Base-by-base conservation (phyloP, 2,329 filamentous ascomycete species). In the Penicillium sp. region DNA sequence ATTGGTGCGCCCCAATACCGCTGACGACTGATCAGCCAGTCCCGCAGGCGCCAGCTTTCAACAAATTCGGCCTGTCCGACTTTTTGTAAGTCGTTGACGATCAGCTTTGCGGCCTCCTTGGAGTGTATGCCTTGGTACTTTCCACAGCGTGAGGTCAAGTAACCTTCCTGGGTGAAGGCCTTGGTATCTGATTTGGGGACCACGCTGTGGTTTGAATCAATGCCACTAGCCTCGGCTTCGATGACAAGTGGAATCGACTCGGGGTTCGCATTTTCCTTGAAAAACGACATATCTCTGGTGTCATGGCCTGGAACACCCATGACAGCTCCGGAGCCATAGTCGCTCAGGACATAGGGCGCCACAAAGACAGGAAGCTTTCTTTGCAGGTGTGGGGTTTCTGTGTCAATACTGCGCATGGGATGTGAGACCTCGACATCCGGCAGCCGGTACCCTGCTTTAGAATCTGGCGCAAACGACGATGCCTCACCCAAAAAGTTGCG, bases 271-370 rank as follows among this genome's bases (percentile, higher is more conserved):
- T 95, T 91, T 54, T 86, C 79, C 62, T 82, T 85, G 88, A 91
- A 96, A 70, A 96, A 96, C 1, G 84, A 83, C 71, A 89, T 80
- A 64, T 96, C 92, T 49, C 91, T 83, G 4, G 81, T 69, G 71
- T 96, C 92, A 67, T 96, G 92, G 2, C 87, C 92, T 0, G 92
- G 92, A 7, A 96, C 92, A 42, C 92, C 92, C 91, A 96, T 96
- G 2, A 96, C 88, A 9, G 91, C 91, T 1, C 91, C 91, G 61
- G 92, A 89, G 14, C 91, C 91, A 63, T 95, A 94, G 67, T 92
- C 89, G 24, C 88, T 88, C 5, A 95, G 79, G 10, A 96, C 92
- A 67, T 96, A 96, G 0, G 91, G 87, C 9, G 92, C 90, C 21
- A 90, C 88, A 66, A 88, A 96, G 5, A 96, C 80, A 1, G 91